phyloP scores from a whole-genome alignment of 345 rosid species.

The Eutrema japonicum region DNA sequence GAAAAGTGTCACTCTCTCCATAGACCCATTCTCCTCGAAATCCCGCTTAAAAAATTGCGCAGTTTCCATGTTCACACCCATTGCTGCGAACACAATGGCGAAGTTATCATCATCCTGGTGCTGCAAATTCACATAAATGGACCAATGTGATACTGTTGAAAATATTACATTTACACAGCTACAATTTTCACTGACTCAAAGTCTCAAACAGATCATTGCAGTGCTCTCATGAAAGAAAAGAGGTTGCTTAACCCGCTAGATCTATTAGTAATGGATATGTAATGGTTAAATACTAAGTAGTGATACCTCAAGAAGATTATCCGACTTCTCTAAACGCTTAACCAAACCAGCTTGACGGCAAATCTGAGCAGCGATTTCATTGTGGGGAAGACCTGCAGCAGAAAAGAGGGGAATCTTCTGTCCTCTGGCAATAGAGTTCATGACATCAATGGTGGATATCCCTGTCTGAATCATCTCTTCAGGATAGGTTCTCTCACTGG shows the following conservation, averaged over 20 bases:
- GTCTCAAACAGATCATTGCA: conserved; percentile 4
- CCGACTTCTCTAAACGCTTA: conserved; percentile 13
- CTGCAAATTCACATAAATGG: conserved; percentile 42
- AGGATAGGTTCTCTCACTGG: conserved; percentile 4
- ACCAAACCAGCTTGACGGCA: conserved; percentile 54
- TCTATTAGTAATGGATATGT: conserved; percentile 4
- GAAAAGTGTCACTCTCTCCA: conserved; percentile 90
- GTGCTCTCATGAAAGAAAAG: neutral
- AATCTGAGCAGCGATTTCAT: conserved; percentile 70
- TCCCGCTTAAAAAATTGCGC: conserved; percentile 92
- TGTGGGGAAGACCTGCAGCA: conserved; percentile 10
- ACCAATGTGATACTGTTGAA: neutral
- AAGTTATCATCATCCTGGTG: conserved; percentile 78
- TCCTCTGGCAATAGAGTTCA: conserved; percentile 12
- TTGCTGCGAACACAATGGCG: conserved; percentile 91
- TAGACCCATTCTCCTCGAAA: conserved; percentile 91
- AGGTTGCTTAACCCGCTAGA: neutral
- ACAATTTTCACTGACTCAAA: neutral
- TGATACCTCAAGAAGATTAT: conserved; percentile 6
- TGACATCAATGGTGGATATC: conserved; percentile 4
- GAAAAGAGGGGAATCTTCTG: conserved; percentile 11
- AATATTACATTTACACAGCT: conserved; percentile 6
- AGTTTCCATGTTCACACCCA: conserved; percentile 97
- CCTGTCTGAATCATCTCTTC: conserved; percentile 2
- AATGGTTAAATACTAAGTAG: neutral